phyloP scores from a whole-genome alignment of 148 eudicot genomes.

The Chenopodium quinoa region DNA sequence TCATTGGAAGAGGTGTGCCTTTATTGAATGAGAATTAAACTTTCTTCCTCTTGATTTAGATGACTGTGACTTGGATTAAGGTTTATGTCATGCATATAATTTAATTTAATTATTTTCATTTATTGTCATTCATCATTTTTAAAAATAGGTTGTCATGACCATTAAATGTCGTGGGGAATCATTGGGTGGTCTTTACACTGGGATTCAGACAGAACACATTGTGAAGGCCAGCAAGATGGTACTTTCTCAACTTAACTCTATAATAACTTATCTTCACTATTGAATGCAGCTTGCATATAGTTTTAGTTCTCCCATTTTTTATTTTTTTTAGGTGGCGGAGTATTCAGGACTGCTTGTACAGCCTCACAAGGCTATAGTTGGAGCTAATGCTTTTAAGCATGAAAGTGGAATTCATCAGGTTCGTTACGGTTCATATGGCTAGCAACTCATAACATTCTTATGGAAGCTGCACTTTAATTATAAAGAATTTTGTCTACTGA shows the following conservation, averaged over 20 bases:
- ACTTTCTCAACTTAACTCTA: slow-evolving; percentile 6
- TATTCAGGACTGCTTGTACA: slow-evolving; percentile 45
- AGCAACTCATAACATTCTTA: neutral
- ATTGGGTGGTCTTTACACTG: slow-evolving; percentile 44
- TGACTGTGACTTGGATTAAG: neutral
- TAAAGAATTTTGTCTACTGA: neutral
- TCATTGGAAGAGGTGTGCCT: slow-evolving; percentile 86
- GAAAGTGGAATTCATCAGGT: slow-evolving; percentile 57
- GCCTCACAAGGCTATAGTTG: slow-evolving; percentile 63
- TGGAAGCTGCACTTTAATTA: neutral
- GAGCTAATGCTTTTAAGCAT: slow-evolving; percentile 64
- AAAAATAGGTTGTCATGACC: slow-evolving; percentile 60
- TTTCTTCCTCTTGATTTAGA: neutral
- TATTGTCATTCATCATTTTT: neutral
- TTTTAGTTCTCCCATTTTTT: neutral
- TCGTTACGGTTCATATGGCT: neutral
- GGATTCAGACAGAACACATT: slow-evolving; percentile 43
- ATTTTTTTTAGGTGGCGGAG: slow-evolving; percentile 41
- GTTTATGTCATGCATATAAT: neutral
- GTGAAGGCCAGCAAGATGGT: slow-evolving; percentile 52
- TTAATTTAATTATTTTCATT: neutral
- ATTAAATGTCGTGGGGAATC: slow-evolving; percentile 47
- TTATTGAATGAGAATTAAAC: neutral
- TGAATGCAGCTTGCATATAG: neutral
- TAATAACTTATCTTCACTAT: neutral